Evolutionary conservation across 306 rosid genomes (phyloP).

Genomic region (Elaeagnus macrophylla): DNA sequence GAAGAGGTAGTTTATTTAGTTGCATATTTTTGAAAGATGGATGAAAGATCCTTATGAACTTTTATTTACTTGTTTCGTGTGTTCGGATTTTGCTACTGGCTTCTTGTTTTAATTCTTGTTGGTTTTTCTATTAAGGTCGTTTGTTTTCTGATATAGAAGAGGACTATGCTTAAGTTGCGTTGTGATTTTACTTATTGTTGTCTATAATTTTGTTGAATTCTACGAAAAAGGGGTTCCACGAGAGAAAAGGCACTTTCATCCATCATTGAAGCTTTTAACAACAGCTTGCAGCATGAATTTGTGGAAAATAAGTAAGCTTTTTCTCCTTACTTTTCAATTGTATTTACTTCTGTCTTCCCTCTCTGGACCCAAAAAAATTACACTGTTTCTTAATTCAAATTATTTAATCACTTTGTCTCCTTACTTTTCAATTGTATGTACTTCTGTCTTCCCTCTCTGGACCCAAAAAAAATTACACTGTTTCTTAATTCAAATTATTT

Average conservation of each 20-base stretch:
- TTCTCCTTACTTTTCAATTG: neutral
- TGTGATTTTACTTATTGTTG: neutral
- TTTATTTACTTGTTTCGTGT: neutral
- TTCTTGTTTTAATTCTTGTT: neutral
- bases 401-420: no score
- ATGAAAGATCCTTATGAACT: no score
- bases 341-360: no score
- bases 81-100: neutral
- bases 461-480: no score
- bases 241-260: slow-evolving; percentile 66
- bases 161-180: neutral
- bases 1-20: slow-evolving; percentile 51
- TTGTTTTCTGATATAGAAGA: no score
- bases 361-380: no score
- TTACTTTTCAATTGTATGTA: no score
- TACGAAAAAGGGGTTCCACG: slow-evolving; percentile 56
- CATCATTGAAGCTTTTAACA: slow-evolving; percentile 57
- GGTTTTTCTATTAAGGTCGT: no score
- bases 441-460: no score
- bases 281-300: slow-evolving; percentile 60
- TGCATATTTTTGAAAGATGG: neutral
- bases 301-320: slow-evolving; percentile 71
- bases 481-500: no score
- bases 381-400: no score
- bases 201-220: neutral